Conservation (phyloP, 208 protist genomes). For the Acanthamoeba triangularis region DNA sequence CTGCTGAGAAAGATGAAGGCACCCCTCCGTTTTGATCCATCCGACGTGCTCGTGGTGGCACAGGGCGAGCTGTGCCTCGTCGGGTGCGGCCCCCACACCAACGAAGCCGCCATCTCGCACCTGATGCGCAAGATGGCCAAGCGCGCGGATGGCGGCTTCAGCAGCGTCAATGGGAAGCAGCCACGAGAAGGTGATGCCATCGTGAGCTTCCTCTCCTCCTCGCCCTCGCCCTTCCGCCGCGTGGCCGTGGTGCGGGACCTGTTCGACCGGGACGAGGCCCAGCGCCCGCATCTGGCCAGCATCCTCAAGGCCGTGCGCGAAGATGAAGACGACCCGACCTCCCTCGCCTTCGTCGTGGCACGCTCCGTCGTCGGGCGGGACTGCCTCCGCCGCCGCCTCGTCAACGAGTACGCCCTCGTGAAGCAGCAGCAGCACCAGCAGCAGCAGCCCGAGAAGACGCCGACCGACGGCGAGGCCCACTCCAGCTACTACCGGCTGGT, state of each 20-base stretch:
- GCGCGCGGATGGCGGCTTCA: not conserved
- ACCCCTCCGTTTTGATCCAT: not conserved
- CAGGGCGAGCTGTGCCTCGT: constrained; percentile 12
- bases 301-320: constrained; percentile 28
- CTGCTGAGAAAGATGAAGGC: constrained; percentile 57
- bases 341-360: constrained; percentile 5
- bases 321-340: not conserved
- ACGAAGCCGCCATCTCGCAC: constrained; percentile 12
- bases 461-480: not conserved
- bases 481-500: not conserved
- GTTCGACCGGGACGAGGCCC: constrained; percentile 44
- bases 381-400: constrained; percentile 51
- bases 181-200: not conserved
- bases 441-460: not conserved
- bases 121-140: not conserved
- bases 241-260: constrained; percentile 73
- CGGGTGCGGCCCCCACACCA: constrained; percentile 10
- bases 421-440: not conserved
- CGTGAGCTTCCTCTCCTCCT: not conserved
- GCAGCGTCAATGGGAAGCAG: not conserved
- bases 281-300: not conserved
- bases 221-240: not conserved
- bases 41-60: not conserved
- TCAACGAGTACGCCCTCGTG: constrained; percentile 78
- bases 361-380: not conserved